A percentile compares a stretch with the other conserved stretches of the same genome.
Conservation (phyloP, 169 alveolate species). For the Plasmodium malariae region DNA sequence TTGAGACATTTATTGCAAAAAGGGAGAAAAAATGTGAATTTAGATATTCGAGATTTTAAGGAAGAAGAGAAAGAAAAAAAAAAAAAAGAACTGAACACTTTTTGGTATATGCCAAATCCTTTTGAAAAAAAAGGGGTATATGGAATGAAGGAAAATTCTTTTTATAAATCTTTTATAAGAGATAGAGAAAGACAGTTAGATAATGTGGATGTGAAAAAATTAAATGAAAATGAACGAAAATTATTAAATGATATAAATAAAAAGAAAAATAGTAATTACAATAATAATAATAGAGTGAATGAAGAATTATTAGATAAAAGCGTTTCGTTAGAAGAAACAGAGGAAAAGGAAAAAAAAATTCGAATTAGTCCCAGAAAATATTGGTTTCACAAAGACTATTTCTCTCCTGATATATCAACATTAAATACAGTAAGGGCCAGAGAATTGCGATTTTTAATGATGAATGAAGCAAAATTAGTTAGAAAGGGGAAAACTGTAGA, state of each 20-base stretch:
- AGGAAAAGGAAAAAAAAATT: slow-evolving; percentile 48
- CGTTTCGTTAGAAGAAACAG: not conserved
- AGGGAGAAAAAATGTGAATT: slow-evolving; percentile 4
- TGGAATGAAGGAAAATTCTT: slow-evolving; percentile 73
- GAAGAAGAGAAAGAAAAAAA: slow-evolving; percentile 71
- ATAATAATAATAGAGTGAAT: slow-evolving; percentile 15
- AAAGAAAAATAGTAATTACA: not conserved
- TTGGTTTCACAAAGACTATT: slow-evolving; percentile 31
- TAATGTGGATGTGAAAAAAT: slow-evolving; percentile 30
- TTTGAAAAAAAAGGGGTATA: slow-evolving; percentile 76
- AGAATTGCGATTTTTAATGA: slow-evolving; percentile 66
- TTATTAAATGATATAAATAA: slow-evolving; percentile 38
- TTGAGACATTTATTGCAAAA: slow-evolving; percentile 22
- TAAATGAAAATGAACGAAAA: slow-evolving; percentile 58
- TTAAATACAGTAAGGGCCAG: slow-evolving; percentile 38
- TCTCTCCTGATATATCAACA: slow-evolving; percentile 39
- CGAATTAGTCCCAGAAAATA: slow-evolving; percentile 48
- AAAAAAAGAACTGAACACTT: slow-evolving; percentile 67
- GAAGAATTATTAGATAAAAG: slow-evolving; percentile 28
- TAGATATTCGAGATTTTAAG: slow-evolving; percentile 24
- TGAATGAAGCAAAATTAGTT: slow-evolving; percentile 71
- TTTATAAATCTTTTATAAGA: slow-evolving; percentile 64
- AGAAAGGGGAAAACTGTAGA: slow-evolving; percentile 64
- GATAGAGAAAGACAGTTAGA: slow-evolving; percentile 73
- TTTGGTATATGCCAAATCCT: slow-evolving; percentile 76